Evolutionary conservation across 2,329 filamentous ascomycete genomes (phyloP), one percentile per base, ranked within the genome.

Genomic region (Aspergillus fischeri): DNA sequence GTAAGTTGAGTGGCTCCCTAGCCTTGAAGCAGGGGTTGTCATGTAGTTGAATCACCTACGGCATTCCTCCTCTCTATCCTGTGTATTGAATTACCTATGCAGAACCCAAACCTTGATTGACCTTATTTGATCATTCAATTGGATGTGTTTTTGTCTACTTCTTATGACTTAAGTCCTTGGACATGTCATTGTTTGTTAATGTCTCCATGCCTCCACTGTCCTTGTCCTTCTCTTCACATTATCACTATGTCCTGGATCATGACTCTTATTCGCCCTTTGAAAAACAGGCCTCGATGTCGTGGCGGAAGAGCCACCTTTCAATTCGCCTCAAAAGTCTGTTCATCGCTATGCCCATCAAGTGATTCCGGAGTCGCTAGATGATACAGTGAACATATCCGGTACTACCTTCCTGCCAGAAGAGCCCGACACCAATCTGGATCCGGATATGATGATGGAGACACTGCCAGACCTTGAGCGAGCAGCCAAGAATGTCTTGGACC

Each of bases 401-500:
- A 72, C 70, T 6, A 75, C 73, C 32, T 55, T 68, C 21, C 61
- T 59, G 20, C 65, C 63, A n/a, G 73, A 72, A 9, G 73, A 72
- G 9, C 65, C 68, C 0, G 67, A 70, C 4, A 55, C 60, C 4
- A 65, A 69, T 4, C 55, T 75, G 6, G 72, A 79, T 49, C 60
- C 63, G 4, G 61, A 72, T 7, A 64, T 72, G 44, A 71, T 78
- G 63, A 60, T 74, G 3, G 75, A 79, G 51, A 65, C 66, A 10
- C 67, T 80, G 6, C 72, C 72, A 21, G 71, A 75, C 27, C 66
- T 79, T 4, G 70, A 74, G 24, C 56, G 65, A 42, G 63, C 66
- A 3, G 68, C 76, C 7, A 59, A 61, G 10, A 61, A 64, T n/a
- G 62, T 79, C 1, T 58, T 80, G 24, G 66, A 74, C 11, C 66